A percentile compares a stretch with the other conserved stretches of the same genome.
Evolutionary conservation across 345 rosid species (phyloP).

Genomic region (Salix exigua): DNA sequence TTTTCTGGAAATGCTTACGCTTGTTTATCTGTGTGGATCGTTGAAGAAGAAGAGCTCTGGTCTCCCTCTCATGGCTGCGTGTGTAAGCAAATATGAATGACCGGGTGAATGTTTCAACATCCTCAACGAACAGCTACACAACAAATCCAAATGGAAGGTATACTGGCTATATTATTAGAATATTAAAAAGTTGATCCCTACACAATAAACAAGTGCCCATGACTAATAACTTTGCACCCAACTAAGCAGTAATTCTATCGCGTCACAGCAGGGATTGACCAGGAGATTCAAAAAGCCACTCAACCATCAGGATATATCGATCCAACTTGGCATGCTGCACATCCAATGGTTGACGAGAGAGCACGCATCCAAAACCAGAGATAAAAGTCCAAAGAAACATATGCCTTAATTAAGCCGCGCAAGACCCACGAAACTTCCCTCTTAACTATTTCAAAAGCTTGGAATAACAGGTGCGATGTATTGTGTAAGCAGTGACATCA

Average conservation of each 20-base stretch:
- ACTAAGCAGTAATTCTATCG: no score
- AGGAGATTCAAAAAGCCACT: no score
- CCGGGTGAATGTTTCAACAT: conserved; percentile 17
- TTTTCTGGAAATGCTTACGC: conserved; percentile 8
- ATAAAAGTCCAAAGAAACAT: no score
- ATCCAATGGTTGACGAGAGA: no score
- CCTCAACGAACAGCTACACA: conserved; percentile 44
- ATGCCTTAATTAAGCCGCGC: no score
- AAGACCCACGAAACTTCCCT: background rate
- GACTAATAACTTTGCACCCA: no score
- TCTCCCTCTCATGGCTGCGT: conserved; percentile 3
- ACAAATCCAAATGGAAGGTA: conserved; percentile 30
- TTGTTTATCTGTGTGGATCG: background rate
- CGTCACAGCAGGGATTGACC: no score
- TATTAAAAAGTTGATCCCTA: background rate
- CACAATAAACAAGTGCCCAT: no score
- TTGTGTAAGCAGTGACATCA: conserved; percentile 14
- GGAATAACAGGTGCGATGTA: background rate
- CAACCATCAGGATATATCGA: no score
- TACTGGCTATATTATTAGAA: conserved; percentile 8
- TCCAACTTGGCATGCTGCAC: no score
- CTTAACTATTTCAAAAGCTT: background rate
- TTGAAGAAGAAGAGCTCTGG: background rate
- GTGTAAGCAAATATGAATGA: background rate
- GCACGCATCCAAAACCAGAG: no score